These are phyloP conservation scores for Telfairia occidentalis DNA, from an alignment of 331 rosid species.

Conservation along the genomic window DNA sequence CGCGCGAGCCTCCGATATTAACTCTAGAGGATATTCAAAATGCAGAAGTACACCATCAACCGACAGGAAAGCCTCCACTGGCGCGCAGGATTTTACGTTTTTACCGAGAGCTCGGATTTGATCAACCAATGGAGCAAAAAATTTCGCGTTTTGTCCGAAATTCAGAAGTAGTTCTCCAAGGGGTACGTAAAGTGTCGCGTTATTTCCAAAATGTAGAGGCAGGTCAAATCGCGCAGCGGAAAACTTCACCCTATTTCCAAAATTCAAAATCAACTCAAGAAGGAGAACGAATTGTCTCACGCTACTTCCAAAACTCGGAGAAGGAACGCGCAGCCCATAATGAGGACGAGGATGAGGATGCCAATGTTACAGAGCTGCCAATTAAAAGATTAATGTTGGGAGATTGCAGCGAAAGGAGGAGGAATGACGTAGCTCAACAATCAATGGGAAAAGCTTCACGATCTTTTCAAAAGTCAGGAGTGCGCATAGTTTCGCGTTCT, in stretches of 20 bases:
- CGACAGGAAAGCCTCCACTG: background rate
- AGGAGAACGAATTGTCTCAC: background rate
- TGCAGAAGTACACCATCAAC: background rate
- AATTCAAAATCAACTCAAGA: background rate
- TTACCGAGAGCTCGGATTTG: background rate
- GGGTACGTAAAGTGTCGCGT: background rate
- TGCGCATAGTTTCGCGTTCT: too few relatives aligned
- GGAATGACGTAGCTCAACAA: background rate
- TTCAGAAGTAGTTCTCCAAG: background rate
- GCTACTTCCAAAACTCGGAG: background rate
- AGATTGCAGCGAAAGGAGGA: background rate
- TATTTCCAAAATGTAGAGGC: background rate
- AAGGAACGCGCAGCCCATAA: too few relatives aligned
- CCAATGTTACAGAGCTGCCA: background rate
- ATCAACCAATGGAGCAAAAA: background rate
- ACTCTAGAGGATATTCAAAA: slow-evolving; percentile 4
- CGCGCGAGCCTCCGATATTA: background rate
- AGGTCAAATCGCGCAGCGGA: too few relatives aligned
- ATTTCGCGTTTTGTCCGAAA: background rate
- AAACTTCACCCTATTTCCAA: too few relatives aligned
- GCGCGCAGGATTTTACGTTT: background rate
- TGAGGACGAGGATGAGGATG: background rate
- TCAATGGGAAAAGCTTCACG: too few relatives aligned
- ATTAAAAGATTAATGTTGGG: background rate
- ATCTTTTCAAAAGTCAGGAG: too few relatives aligned